Evolutionary conservation across 1,284 basidiomycete species (phyloP), one percentile per base, ranked within the genome.

Genomic region (Paramarasmius palmivorus): DNA sequence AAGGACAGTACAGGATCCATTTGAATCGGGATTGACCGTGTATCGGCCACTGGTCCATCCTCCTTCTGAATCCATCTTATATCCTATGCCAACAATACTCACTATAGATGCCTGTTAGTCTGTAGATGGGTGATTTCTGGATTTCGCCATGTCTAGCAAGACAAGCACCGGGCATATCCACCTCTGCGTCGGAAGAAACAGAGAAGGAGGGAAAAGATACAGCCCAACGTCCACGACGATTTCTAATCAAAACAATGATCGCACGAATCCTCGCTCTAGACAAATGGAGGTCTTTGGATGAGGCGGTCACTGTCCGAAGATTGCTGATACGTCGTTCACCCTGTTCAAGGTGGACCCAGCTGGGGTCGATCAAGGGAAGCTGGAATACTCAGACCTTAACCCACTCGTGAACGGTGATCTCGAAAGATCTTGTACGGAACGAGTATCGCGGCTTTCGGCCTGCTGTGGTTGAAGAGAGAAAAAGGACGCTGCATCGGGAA

Each of bases 381-480:
- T 72, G 59, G 59, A 70, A 79, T 71, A 65, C 79, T 82, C 82
- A 82, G 81, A 83, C 79, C 80, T 80, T 83, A 72, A 72, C 78
- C 80, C 78, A 75, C 79, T 81, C 77, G 75, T 69, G 60, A 77
- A 52, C 45, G 29, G 63, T 57, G 67, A 68, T 70, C 38, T 23
- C 29, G 23, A 50, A 46, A 64, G 15, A 42, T 65, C 66, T 65
- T 71, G 76, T 78, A 56, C 64, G 79, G 68, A 59, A 65, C 73
- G 76, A 82, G 78, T 75, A 59, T 77, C 74, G 78, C 69, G 72
- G 77, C 79, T 68, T 82, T 82, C 66, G 66, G 67, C 70, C 73
- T 77, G 75, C 70, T 60, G 62, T 63, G 57, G 52, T 57, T n/a
- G n/a, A n/a, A n/a, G n/a, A n/a, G n/a, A n/a, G n/a, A n/a, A n/a